These are phyloP conservation scores for Aspergillus indologenus DNA, from an alignment of 495 filamentous ascomycete species.

Conservation along the genomic window DNA sequence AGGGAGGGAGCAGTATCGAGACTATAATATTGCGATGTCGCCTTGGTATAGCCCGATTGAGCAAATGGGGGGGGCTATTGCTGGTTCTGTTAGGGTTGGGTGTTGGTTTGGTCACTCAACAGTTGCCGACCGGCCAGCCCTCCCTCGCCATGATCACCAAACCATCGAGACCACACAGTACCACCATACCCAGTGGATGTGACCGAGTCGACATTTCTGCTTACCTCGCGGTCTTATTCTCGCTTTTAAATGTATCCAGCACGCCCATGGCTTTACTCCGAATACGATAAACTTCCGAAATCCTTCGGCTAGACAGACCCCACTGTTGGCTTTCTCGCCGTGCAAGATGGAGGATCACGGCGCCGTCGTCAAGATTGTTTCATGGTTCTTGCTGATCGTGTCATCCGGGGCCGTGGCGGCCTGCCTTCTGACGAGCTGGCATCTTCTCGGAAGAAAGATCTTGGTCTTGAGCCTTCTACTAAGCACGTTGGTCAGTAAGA, in stretches of 20 bases:
- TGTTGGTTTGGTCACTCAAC: not conserved
- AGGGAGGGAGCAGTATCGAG: no score
- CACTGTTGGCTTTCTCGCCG: not conserved
- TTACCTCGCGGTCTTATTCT: not conserved
- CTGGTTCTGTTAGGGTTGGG: not conserved
- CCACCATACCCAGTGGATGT: not conserved
- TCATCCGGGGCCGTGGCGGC: not conserved
- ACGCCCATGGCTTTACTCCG: not conserved
- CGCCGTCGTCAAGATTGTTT: not conserved
- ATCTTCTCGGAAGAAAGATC: not conserved
- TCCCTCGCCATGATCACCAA: no score
- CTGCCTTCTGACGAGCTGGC: conserved; percentile 7
- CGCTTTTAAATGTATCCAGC: not conserved
- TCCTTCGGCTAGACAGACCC: not conserved
- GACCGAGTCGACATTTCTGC: not conserved
- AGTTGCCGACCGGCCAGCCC: not conserved
- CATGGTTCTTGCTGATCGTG: conserved; percentile 3
- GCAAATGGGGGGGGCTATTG: not conserved
- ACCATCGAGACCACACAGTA: not conserved
- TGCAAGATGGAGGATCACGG: not conserved
- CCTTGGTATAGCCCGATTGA: not conserved
- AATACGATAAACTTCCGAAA: not conserved
- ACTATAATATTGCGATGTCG: no score
- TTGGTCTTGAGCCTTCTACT: not conserved
- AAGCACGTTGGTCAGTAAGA: not conserved